These are phyloP conservation scores for Colletotrichum cereale DNA, from an alignment of 2,329 filamentous ascomycete species.

Conservation along the genomic window DNA sequence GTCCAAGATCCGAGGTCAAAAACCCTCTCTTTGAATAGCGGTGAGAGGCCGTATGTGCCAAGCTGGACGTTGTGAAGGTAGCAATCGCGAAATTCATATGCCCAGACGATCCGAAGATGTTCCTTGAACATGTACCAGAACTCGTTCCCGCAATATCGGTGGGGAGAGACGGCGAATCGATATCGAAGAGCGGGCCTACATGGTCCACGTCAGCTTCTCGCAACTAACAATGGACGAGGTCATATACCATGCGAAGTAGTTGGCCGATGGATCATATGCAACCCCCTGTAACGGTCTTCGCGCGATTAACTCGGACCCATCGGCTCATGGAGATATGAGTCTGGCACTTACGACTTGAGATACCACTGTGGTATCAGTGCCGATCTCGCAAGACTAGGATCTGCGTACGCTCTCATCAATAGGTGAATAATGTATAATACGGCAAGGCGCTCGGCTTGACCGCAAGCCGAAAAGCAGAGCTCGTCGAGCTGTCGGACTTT, in stretches of 20 bases:
- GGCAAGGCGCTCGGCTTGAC: slow-evolving; percentile 43
- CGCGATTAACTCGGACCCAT: background rate
- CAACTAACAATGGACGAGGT: too few species aligned
- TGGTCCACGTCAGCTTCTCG: background rate
- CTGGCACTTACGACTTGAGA: slow-evolving; percentile 24
- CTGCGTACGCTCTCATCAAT: slow-evolving; percentile 45
- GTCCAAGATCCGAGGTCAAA: slow-evolving; percentile 47
- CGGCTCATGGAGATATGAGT: too few species aligned
- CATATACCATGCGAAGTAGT: slow-evolving; percentile 21
- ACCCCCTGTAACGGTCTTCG: slow-evolving; percentile 6
- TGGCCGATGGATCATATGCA: slow-evolving; percentile 9
- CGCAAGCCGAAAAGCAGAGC: slow-evolving; percentile 42
- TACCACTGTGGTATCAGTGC: slow-evolving; percentile 20
- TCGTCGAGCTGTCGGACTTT: slow-evolving; percentile 45
- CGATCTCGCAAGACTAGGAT: slow-evolving; percentile 37
- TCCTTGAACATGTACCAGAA: slow-evolving; percentile 47
- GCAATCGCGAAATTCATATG: slow-evolving; percentile 45
- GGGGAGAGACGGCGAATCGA: slow-evolving; percentile 47
- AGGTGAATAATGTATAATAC: slow-evolving; percentile 44
- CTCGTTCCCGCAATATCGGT: slow-evolving; percentile 47
- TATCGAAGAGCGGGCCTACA: slow-evolving; percentile 48
- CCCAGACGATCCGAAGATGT: slow-evolving; percentile 44
- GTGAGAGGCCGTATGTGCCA: slow-evolving; percentile 44
- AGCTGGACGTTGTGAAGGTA: slow-evolving; percentile 44
- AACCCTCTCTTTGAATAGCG: slow-evolving; percentile 43